Percentiles rank a stretch among this genome's conserved stretches.
phyloP scores from a whole-genome alignment of 345 rosid species.

The Excoecaria cochinchinensis region DNA sequence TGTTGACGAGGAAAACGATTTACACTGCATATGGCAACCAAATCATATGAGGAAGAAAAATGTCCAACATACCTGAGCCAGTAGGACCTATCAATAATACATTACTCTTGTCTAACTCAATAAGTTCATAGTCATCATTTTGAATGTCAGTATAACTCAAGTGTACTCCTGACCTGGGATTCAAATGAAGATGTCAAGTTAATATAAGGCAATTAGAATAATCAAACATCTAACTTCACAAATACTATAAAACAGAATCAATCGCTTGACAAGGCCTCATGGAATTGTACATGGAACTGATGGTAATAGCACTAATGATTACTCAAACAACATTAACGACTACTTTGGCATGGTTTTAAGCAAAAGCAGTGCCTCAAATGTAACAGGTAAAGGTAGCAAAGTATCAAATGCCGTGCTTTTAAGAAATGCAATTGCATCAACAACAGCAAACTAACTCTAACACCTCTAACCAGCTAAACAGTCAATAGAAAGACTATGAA shows the following conservation, averaged over 20 bases:
- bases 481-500: neutral
- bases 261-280: neutral
- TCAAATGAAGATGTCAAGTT: constrained; percentile 18
- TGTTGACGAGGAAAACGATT: neutral
- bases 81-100: constrained; percentile 94
- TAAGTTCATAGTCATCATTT: constrained; percentile 36
- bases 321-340: neutral
- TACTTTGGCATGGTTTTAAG: neutral
- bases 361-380: neutral
- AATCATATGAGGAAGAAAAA: constrained; percentile 15
- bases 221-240: constrained; percentile 6
- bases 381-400: neutral
- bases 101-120: constrained; percentile 95
- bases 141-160: constrained; percentile 29
- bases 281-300: neutral
- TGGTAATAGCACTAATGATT: neutral
- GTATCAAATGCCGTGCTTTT: neutral
- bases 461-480: neutral
- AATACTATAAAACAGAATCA: neutral
- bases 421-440: neutral
- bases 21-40: constrained; percentile 1
- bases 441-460: neutral
- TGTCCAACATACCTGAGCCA: constrained; percentile 65
- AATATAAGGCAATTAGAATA: constrained; percentile 8
- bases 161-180: constrained; percentile 36